Percentiles rank a stretch among this genome's conserved stretches.
These are phyloP conservation scores for Picea sitchensis DNA, from an alignment of 75 land plant species.

Conservation along the genomic window DNA sequence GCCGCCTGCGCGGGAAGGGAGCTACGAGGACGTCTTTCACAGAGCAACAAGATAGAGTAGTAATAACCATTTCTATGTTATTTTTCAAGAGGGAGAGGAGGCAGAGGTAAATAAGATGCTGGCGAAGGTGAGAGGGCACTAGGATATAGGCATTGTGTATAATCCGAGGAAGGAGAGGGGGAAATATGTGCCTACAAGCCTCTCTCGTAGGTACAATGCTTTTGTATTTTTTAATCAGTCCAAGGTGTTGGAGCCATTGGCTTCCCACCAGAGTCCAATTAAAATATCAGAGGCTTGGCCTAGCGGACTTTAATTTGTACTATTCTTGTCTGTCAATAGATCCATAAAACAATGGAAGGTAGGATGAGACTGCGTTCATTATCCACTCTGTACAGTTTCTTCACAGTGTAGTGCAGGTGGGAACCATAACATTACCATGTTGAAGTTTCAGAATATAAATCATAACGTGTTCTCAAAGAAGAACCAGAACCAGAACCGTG, in stretches of 20 bases:
- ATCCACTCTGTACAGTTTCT: too few relatives aligned
- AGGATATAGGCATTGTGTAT: conserved; percentile 30
- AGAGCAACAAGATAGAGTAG: not conserved
- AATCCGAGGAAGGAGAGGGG: conserved; percentile 13
- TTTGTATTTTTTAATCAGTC: conserved; percentile 16
- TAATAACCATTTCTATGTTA: not conserved
- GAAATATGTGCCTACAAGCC: conserved; percentile 24
- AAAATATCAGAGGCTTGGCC: conserved; percentile 14
- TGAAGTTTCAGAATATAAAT: too few relatives aligned
- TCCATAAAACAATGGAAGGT: too few relatives aligned
- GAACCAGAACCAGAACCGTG: too few relatives aligned
- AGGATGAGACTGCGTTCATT: too few relatives aligned
- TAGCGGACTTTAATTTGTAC: not conserved
- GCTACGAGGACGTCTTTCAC: conserved; percentile 16
- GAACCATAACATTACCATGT: too few relatives aligned
- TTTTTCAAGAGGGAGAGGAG: not conserved
- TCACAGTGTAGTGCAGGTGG: too few relatives aligned
- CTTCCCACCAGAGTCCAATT: not conserved
- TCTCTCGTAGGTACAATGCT: conserved; percentile 22
- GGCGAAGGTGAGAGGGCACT: conserved; percentile 12
- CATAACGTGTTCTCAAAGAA: too few relatives aligned
- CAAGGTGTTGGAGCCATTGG: conserved; percentile 13
- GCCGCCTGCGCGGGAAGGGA: conserved; percentile 14
- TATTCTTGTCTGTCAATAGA: not conserved
- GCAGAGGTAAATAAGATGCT: conserved; percentile 3